These are phyloP conservation scores for Jaltomata sinuosa DNA, from an alignment of 257 asterid species.

Conservation along the genomic window DNA sequence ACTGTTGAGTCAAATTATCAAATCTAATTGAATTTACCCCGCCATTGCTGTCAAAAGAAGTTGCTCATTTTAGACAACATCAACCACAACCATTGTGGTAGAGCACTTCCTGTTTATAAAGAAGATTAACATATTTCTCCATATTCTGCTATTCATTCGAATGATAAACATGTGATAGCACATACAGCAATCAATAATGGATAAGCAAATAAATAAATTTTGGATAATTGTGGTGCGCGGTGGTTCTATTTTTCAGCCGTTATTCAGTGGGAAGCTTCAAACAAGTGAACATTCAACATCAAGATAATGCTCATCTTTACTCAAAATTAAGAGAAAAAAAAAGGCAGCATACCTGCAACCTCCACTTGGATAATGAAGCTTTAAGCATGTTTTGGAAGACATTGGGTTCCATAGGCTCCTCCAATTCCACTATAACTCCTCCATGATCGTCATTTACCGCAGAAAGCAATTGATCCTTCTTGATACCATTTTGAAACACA, in stretches of 20 bases:
- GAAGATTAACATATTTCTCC: neutral
- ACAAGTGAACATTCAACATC: neutral
- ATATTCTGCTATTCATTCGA: neutral
- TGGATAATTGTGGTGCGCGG: neutral
- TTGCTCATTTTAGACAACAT: neutral
- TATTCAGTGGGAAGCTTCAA: neutral
- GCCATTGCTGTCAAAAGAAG: neutral
- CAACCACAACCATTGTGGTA: neutral
- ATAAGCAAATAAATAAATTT: neutral
- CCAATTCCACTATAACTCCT: conserved; percentile 53
- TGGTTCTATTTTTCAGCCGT: neutral
- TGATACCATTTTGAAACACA: conserved; percentile 19
- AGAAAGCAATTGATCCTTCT: conserved; percentile 32
- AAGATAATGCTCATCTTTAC: neutral
- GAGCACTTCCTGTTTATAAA: neutral
- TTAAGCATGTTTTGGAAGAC: conserved; percentile 34
- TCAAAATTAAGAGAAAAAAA: neutral
- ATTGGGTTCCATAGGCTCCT: conserved; percentile 46
- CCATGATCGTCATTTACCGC: conserved; percentile 50
- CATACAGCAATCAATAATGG: neutral
- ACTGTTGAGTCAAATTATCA: neutral
- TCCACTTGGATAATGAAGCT: conserved; percentile 53
- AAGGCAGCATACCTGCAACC: conserved; percentile 38
- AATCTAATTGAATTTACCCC: neutral
- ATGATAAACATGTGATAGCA: neutral